These are phyloP conservation scores for Blastobotrys aristatus DNA, from an alignment of 1,139 yeast genomes.

Conservation along the genomic window DNA sequence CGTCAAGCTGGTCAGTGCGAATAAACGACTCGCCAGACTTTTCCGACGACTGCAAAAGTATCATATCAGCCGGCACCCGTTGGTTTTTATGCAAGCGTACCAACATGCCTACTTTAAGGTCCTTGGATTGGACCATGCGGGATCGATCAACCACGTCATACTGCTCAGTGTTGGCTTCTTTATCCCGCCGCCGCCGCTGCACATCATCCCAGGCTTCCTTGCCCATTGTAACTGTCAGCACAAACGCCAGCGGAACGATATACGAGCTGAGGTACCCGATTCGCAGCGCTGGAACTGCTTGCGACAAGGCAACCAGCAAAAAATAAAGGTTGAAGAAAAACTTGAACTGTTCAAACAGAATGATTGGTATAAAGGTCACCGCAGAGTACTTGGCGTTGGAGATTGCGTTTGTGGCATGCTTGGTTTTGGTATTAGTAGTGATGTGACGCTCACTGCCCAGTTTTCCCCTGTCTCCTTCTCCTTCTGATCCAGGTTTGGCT, in stretches of 20 bases:
- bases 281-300: conserved; percentile 82
- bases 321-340: conserved; percentile 93
- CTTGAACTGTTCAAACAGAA: conserved; percentile 92
- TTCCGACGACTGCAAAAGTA: conserved; percentile 80
- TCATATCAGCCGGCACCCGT: conserved; percentile 90
- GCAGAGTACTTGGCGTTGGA: conserved; percentile 95
- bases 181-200: conserved; percentile 82
- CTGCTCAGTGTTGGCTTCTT: conserved; percentile 77
- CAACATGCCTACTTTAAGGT: conserved; percentile 79
- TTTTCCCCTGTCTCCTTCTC: too few relatives aligned
- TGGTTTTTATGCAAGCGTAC: conserved; percentile 76
- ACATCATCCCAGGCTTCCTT: conserved; percentile 96
- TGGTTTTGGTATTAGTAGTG: conserved; percentile 16
- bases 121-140: conserved; percentile 50
- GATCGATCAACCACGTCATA: conserved; percentile 60
- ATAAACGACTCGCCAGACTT: conserved; percentile 81
- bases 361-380: conserved; percentile 78
- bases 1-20: conserved; percentile 96
- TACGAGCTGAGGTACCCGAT: conserved; percentile 93
- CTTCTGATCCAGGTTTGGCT: not conserved
- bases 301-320: conserved; percentile 87
- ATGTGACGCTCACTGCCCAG: not conserved
- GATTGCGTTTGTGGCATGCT: conserved; percentile 70
- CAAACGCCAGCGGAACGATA: conserved; percentile 90
- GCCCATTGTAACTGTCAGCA: conserved; percentile 83